Conservation (phyloP, 1,139 yeast species). For the Protomyces inouyei region DNA sequence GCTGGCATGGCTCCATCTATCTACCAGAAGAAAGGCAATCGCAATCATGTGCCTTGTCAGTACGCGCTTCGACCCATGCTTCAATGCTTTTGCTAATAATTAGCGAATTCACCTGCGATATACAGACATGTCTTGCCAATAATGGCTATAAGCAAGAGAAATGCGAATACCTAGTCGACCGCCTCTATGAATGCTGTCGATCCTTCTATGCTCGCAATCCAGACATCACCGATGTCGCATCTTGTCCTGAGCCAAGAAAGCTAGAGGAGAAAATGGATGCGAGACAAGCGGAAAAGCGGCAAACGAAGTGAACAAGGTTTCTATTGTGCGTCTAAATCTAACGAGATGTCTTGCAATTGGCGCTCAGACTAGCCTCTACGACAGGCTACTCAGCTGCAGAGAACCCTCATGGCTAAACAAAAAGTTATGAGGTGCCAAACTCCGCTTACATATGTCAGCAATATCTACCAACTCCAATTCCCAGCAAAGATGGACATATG, state of each 20-base stretch:
- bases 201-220: conserved; percentile 18
- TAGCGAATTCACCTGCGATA: conserved; percentile 6
- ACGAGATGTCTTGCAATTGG: no score
- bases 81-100: not conserved
- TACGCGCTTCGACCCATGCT: not conserved
- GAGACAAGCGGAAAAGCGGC: conserved; percentile 1
- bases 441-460: no score
- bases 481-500: no score
- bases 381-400: no score
- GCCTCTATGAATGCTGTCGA: conserved; percentile 20
- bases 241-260: conserved; percentile 15
- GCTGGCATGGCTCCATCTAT: not conserved
- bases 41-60: not conserved
- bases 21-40: not conserved
- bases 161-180: conserved; percentile 19
- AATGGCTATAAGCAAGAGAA: conserved; percentile 24
- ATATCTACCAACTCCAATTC: no score
- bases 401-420: no score
- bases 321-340: no score
- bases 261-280: conserved; percentile 12
- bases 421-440: no score
- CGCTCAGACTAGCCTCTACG: no score
- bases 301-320: not conserved
- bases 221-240: conserved; percentile 1
- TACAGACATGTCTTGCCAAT: conserved; percentile 14